Conservation (phyloP, 2,329 filamentous ascomycete genomes). For the Metarhizium brunneum region DNA sequence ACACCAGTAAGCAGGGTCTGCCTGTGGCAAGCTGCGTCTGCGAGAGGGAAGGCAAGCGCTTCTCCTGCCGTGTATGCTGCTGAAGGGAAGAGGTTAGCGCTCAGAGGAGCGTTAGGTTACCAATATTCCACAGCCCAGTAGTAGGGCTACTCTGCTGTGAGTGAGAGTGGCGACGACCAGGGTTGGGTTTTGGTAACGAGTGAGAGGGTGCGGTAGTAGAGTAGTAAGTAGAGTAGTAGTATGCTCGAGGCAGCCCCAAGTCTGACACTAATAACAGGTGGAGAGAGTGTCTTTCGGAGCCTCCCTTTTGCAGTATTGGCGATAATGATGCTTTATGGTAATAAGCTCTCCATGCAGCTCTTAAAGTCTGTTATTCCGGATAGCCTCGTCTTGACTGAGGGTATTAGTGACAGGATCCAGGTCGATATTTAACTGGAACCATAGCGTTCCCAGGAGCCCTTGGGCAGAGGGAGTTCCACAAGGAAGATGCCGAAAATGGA, state of each 20-base stretch:
- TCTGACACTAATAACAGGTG: neutral
- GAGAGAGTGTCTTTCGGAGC: neutral
- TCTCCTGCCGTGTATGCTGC: neutral
- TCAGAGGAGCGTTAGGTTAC: constrained; percentile 2
- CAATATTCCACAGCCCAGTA: constrained; percentile 1
- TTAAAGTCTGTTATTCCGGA: neutral
- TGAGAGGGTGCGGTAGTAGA: neutral
- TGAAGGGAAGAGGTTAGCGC: neutral
- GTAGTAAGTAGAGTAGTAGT: neutral
- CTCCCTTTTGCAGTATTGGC: neutral
- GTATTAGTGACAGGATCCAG: constrained; percentile 7
- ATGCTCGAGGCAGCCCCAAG: neutral
- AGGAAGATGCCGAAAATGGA: constrained; percentile 6
- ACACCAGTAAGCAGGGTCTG: neutral
- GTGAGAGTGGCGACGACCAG: constrained; percentile 9
- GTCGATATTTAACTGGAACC: constrained; percentile 10
- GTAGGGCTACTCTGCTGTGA: constrained; percentile 1
- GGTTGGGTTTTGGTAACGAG: constrained; percentile 4
- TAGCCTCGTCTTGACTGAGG: neutral
- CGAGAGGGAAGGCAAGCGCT: neutral
- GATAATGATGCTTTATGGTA: neutral
- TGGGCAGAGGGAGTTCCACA: constrained; percentile 7
- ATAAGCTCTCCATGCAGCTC: neutral
- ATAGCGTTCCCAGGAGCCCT: neutral
- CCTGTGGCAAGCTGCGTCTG: neutral